A percentile compares a stretch with the other conserved stretches of the same genome.
Evolutionary conservation across 768 basidiomycete genomes (phyloP).

Genomic region (Trametes cinnabarina): DNA sequence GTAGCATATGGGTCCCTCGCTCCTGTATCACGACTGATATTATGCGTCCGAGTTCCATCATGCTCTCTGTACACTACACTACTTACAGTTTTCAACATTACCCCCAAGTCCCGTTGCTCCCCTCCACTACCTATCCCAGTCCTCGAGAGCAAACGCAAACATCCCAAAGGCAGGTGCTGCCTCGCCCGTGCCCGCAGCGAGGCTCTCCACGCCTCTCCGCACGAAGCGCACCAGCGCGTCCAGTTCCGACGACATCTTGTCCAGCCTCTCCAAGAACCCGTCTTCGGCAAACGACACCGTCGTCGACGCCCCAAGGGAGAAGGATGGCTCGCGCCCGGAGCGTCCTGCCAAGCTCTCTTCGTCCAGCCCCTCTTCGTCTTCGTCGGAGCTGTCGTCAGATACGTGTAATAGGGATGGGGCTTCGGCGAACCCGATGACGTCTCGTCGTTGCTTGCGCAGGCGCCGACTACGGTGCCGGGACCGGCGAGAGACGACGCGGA

Average conservation of each 20-base stretch:
- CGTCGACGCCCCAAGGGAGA: slow-evolving; percentile 38
- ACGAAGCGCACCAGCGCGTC: slow-evolving; percentile 71
- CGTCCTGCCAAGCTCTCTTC: slow-evolving; percentile 7
- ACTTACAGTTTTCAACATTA: neutral
- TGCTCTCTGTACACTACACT: neutral
- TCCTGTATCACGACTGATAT: neutral
- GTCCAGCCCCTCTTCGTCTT: slow-evolving; percentile 33
- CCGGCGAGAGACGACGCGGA: slow-evolving; percentile 32
- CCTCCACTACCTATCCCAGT: slow-evolving; percentile 57
- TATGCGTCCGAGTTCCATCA: neutral
- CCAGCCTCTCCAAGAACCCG: slow-evolving; percentile 49
- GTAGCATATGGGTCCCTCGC: slow-evolving; percentile 10
- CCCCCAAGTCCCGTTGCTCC: neutral
- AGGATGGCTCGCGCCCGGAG: slow-evolving; percentile 34
- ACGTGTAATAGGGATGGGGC: slow-evolving; percentile 43
- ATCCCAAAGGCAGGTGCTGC: slow-evolving; percentile 65
- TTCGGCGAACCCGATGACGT: slow-evolving; percentile 62
- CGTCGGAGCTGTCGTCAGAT: slow-evolving; percentile 28
- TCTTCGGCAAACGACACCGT: slow-evolving; percentile 40
- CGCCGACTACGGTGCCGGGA: slow-evolving; percentile 57
- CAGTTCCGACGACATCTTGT: slow-evolving; percentile 65
- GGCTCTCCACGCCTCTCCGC: slow-evolving; percentile 63
- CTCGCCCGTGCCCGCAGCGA: slow-evolving; percentile 60
- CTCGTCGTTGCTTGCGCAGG: slow-evolving; percentile 49
- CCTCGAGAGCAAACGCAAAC: slow-evolving; percentile 73